phyloP scores from a whole-genome alignment of 2,329 filamentous ascomycete genomes.

The Sclerotinia nivalis region DNA sequence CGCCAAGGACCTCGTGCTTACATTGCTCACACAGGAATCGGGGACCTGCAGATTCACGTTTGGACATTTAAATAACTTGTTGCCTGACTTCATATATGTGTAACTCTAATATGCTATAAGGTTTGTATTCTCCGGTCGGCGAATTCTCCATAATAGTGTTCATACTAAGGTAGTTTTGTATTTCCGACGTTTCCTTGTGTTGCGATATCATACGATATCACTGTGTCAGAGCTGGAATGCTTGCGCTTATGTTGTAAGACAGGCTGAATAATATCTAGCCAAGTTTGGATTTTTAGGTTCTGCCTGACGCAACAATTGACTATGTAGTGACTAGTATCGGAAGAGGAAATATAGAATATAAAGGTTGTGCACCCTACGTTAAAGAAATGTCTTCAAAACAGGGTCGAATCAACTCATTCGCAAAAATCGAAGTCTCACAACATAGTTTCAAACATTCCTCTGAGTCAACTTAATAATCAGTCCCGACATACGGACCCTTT shows the following conservation, averaged over 20 bases:
- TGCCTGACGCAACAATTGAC: neutral
- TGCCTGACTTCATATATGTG: neutral
- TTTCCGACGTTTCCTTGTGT: conserved; percentile 8
- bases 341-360: conserved; percentile 22
- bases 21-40: neutral
- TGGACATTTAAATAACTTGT: neutral
- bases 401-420: conserved; percentile 15
- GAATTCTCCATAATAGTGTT: conserved; percentile 14
- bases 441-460: conserved; percentile 18
- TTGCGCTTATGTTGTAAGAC: conserved; percentile 17
- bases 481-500: conserved; percentile 16
- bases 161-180: neutral
- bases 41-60: conserved; percentile 11
- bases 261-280: conserved; percentile 12
- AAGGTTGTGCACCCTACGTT: conserved; percentile 21
- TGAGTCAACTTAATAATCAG: conserved; percentile 17
- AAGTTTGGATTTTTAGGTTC: neutral
- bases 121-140: conserved; percentile 24
- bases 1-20: conserved; percentile 8
- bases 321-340: neutral
- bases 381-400: conserved; percentile 17
- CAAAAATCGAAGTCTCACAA: conserved; percentile 12
- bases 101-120: conserved; percentile 2
- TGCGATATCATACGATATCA: conserved; percentile 17
- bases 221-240: conserved; percentile 17